These are phyloP conservation scores for Diaporthe australafricana DNA, from an alignment of 2,329 filamentous ascomycete species.

Conservation along the genomic window DNA sequence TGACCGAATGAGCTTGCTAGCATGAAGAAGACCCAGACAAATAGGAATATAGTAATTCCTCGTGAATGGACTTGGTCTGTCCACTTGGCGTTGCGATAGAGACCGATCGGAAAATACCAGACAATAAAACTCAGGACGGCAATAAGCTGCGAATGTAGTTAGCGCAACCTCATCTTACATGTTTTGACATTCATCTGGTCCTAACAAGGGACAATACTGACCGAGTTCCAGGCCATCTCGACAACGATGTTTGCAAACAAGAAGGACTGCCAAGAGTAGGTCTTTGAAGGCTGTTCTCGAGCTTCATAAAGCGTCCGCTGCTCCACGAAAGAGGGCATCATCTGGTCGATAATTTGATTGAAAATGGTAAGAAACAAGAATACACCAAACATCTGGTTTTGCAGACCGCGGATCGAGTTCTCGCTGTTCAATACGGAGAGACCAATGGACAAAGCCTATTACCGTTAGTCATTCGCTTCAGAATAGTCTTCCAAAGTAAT, in stretches of 20 bases:
- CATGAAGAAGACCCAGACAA: constrained; percentile 73
- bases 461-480: background rate
- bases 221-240: constrained; percentile 77
- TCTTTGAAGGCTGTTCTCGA: constrained; percentile 75
- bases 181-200: background rate
- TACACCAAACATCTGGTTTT: constrained; percentile 77
- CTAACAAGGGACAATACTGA: background rate
- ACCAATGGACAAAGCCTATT: constrained; percentile 70
- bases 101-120: constrained; percentile 78
- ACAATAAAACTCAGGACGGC: constrained; percentile 73
- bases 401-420: constrained; percentile 72
- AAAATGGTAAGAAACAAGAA: constrained; percentile 80
- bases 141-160: constrained; percentile 53
- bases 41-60: constrained; percentile 73
- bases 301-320: constrained; percentile 77
- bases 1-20: constrained; percentile 76
- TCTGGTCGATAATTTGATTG: constrained; percentile 71
- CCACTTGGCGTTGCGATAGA: constrained; percentile 68
- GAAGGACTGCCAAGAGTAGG: constrained; percentile 77
- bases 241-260: constrained; percentile 75
- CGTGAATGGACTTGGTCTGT: constrained; percentile 65
- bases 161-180: background rate
- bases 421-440: constrained; percentile 73
- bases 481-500: background rate
- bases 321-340: constrained; percentile 78